Percentiles rank a stretch among this genome's conserved stretches.
phyloP scores from a whole-genome alignment of 2,329 filamentous ascomycete genomes.

The Pseudocercospora vitis region DNA sequence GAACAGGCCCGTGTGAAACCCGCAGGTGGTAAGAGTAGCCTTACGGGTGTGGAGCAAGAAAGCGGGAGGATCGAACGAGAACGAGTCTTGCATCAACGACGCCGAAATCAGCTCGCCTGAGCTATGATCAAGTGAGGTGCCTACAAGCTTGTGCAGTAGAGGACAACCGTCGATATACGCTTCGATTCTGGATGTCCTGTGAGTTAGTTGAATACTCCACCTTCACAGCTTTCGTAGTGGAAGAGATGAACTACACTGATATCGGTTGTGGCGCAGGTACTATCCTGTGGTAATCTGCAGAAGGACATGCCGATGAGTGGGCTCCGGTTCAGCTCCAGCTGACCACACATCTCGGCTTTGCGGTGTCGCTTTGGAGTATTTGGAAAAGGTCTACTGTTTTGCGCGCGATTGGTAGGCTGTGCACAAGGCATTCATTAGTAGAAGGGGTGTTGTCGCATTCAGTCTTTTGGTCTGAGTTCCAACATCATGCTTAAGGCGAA shows the following conservation, averaged over 20 bases:
- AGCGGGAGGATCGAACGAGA: constrained; percentile 2
- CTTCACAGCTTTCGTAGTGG: background rate
- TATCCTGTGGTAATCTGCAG: too few species aligned
- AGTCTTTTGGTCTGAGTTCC: background rate
- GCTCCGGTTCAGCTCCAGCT: background rate
- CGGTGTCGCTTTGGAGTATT: background rate
- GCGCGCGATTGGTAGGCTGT: background rate
- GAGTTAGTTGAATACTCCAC: background rate
- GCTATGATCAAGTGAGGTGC: too few species aligned
- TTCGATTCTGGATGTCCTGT: background rate
- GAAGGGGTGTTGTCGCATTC: background rate
- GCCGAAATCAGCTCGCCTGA: too few species aligned
- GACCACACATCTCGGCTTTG: background rate
- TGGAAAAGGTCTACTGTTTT: too few species aligned
- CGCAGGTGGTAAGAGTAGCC: too few species aligned
- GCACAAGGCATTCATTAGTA: background rate
- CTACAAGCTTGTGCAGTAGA: too few species aligned
- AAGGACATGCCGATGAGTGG: background rate
- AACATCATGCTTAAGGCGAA: background rate
- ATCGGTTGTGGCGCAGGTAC: background rate
- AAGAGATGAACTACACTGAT: background rate
- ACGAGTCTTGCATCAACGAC: background rate
- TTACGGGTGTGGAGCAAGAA: background rate
- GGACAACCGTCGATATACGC: too few species aligned
- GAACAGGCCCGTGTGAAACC: too few species aligned